A percentile compares a stretch with the other conserved stretches of the same genome.
phyloP scores from a whole-genome alignment of 805 yeast genomes.

The Hanseniaspora pseudoguilliermondii region DNA sequence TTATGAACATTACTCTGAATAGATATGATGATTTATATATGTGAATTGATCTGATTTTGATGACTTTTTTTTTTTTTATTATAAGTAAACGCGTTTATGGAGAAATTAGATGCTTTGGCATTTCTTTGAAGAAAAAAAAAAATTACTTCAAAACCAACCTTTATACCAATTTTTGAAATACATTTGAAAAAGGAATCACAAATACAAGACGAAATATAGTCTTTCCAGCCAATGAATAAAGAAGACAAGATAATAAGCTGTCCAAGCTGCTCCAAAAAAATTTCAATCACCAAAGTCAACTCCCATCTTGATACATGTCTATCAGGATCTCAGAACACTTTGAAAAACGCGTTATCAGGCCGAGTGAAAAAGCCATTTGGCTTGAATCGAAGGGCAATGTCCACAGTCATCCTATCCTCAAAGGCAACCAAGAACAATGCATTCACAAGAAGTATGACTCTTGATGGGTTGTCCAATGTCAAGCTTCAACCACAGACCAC shows the following conservation, averaged over 20 bases:
- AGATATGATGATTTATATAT: not conserved
- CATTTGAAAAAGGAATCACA: no score
- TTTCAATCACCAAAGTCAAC: conserved; percentile 25
- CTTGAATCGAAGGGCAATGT: not conserved
- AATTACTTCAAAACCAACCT: no score
- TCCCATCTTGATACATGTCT: conserved; percentile 12
- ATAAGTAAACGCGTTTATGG: not conserved
- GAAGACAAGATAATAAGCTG: conserved; percentile 24
- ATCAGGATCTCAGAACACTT: not conserved
- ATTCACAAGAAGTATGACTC: not conserved
- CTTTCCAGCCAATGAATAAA: no score
- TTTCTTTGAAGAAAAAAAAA: no score
- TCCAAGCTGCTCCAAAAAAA: conserved; percentile 26
- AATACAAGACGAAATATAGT: not conserved
- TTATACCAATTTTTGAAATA: no score
- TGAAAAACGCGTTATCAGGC: not conserved
- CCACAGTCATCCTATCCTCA: not conserved
- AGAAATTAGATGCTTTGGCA: not conserved
- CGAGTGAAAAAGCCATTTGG: not conserved
- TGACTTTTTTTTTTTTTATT: not conserved
- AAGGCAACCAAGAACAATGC: not conserved
- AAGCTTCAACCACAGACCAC: not conserved
- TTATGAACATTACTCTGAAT: conserved; percentile 30
- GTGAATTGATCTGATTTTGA: not conserved
- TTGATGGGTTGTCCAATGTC: not conserved